phyloP scores from a whole-genome alignment of 139 green algal species.

The Tetratostichococcus sp. region DNA sequence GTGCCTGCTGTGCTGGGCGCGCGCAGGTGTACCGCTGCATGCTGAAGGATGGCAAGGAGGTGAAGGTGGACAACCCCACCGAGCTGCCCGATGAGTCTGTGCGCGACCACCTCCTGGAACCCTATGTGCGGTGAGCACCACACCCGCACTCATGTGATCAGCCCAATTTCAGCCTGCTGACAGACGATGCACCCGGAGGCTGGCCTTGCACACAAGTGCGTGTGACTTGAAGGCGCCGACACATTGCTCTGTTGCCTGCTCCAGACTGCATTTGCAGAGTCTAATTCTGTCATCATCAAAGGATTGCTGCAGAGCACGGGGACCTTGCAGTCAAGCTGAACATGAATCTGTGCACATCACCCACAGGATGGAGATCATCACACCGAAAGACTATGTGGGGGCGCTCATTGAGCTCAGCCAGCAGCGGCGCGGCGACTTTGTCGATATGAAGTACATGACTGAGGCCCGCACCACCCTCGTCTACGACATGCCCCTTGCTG shows the following conservation, averaged over 20 bases:
- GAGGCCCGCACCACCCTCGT: constrained; percentile 77
- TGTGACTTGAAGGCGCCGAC: too few species aligned
- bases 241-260: too few species aligned
- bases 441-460: constrained; percentile 95
- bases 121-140: constrained; percentile 73
- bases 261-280: too few species aligned
- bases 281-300: too few species aligned
- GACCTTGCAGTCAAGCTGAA: too few species aligned
- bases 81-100: constrained; percentile 71
- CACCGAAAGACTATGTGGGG: constrained; percentile 88
- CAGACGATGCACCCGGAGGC: too few species aligned
- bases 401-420: constrained; percentile 91
- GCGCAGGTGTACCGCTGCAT: constrained; percentile 39
- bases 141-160: too few species aligned
- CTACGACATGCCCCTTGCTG: constrained; percentile 93
- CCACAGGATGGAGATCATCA: constrained; percentile 73
- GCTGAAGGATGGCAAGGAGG: constrained; percentile 55
- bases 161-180: too few species aligned
- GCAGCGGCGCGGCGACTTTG: constrained; percentile 76
- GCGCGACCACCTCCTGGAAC: constrained; percentile 80
- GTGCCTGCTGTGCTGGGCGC: too few species aligned
- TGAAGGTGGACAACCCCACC: constrained; percentile 71
- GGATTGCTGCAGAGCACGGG: too few species aligned
- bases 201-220: too few species aligned
- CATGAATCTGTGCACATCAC: too few species aligned